Conservation (phyloP, 495 filamentous ascomycete species). For the Trichoderma gamsii region DNA sequence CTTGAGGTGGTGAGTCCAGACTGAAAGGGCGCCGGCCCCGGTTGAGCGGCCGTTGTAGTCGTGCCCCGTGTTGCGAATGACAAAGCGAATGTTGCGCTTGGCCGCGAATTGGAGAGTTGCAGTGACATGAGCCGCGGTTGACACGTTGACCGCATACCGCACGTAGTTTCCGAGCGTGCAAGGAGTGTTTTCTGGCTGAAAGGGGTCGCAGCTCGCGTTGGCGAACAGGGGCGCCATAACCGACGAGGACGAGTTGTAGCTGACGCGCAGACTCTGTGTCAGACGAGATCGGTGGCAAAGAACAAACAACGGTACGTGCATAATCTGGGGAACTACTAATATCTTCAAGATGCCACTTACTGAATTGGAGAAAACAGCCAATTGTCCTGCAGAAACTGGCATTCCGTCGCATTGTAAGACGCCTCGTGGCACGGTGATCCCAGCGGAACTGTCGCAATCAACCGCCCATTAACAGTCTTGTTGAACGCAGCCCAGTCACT, state of each 20-base stretch:
- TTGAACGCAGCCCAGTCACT: constrained; percentile 33
- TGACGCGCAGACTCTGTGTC: constrained; percentile 16
- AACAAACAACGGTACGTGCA: neutral
- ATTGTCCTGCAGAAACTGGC: constrained; percentile 28
- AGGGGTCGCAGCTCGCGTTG: constrained; percentile 40
- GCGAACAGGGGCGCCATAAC: constrained; percentile 43
- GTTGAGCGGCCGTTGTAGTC: constrained; percentile 45
- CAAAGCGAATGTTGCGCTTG: constrained; percentile 38
- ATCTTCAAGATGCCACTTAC: constrained; percentile 21
- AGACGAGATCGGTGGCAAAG: neutral
- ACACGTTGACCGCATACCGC: constrained; percentile 47
- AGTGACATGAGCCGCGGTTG: constrained; percentile 31
- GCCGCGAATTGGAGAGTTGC: constrained; percentile 43
- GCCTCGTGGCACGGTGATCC: constrained; percentile 36
- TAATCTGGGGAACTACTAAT: neutral
- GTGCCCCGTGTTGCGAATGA: constrained; percentile 45
- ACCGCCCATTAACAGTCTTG: constrained; percentile 34
- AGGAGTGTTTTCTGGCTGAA: constrained; percentile 22
- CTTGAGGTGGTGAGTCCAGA: constrained; percentile 51
- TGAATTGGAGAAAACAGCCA: constrained; percentile 27
- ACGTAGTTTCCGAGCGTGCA: constrained; percentile 56
- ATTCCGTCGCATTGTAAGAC: constrained; percentile 35
- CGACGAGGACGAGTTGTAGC: constrained; percentile 35
- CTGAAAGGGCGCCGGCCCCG: constrained; percentile 42
- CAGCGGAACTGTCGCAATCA: constrained; percentile 33